These are phyloP conservation scores for Tolypocladium tropicale DNA, from an alignment of 2,329 filamentous ascomycete species.

Conservation along the genomic window DNA sequence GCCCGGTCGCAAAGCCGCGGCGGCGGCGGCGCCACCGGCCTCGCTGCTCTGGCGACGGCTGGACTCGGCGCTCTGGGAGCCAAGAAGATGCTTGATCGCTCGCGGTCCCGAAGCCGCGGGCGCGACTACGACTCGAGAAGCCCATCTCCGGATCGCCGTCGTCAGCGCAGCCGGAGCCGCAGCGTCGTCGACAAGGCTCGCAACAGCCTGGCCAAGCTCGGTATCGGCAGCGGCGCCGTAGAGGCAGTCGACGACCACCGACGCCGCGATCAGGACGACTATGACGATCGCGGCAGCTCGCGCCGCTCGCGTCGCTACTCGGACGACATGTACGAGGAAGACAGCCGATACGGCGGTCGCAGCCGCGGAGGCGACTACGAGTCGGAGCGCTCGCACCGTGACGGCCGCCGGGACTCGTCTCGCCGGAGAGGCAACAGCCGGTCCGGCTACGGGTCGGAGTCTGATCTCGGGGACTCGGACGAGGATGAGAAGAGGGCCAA, in stretches of 20 bases:
- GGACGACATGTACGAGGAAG: slow-evolving; percentile 36
- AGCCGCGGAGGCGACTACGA: slow-evolving; percentile 34
- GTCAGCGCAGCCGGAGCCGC: slow-evolving; percentile 44
- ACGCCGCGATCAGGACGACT: slow-evolving; percentile 33
- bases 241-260: slow-evolving; percentile 25
- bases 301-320: slow-evolving; percentile 30
- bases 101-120: slow-evolving; percentile 42
- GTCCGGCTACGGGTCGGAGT: slow-evolving; percentile 39
- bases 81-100: slow-evolving; percentile 49
- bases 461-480: slow-evolving; percentile 47
- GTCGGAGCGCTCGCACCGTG: slow-evolving; percentile 32
- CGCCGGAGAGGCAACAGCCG: slow-evolving; percentile 26
- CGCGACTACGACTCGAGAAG: slow-evolving; percentile 32
- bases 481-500: slow-evolving; percentile 42
- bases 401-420: slow-evolving; percentile 26
- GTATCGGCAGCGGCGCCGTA: slow-evolving; percentile 40
- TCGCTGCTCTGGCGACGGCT: slow-evolving; percentile 54
- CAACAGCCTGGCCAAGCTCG: slow-evolving; percentile 50
- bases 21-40: slow-evolving; percentile 35
- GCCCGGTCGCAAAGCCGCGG: slow-evolving; percentile 43
- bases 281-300: slow-evolving; percentile 27
- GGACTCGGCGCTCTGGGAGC: slow-evolving; percentile 50
- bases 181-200: slow-evolving; percentile 55
- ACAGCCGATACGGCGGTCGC: slow-evolving; percentile 26
- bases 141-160: slow-evolving; percentile 35